Evolutionary conservation across 2,329 filamentous ascomycete genomes (phyloP).

Genomic region (Epichloe coenophiala): DNA sequence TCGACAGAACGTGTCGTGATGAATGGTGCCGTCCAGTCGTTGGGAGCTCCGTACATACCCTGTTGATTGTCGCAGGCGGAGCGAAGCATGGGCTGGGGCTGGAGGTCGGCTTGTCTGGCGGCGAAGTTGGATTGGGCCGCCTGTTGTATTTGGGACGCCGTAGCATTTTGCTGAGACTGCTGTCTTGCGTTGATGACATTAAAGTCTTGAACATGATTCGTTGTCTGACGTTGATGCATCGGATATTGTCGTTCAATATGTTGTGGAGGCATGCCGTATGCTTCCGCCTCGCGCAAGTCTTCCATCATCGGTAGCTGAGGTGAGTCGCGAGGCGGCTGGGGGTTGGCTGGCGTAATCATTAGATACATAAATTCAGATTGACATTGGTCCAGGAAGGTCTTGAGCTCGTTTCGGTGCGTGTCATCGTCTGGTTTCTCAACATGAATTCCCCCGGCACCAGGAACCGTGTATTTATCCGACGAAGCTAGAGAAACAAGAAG

Average conservation of each 20-base stretch:
- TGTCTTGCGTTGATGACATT: conserved; percentile 38
- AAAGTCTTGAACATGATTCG: conserved; percentile 45
- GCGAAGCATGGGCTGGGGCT: conserved; percentile 38
- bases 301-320: conserved; percentile 45
- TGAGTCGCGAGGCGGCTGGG: conserved; percentile 49
- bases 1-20: conserved; percentile 22
- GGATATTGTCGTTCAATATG: conserved; percentile 26
- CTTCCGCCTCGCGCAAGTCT: conserved; percentile 42
- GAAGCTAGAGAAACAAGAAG: conserved; percentile 20
- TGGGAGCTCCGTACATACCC: conserved; percentile 23
- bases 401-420: conserved; percentile 37
- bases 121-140: conserved; percentile 18
- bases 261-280: conserved; percentile 34
- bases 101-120: conserved; percentile 24
- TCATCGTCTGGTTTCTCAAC: conserved; percentile 37
- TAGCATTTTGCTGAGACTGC: conserved; percentile 43
- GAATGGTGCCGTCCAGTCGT: conserved; percentile 22
- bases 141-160: conserved; percentile 42
- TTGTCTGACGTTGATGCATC: conserved; percentile 25
- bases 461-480: conserved; percentile 26
- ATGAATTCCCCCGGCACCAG: conserved; percentile 33
- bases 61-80: conserved; percentile 36
- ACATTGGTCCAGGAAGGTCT: conserved; percentile 50
- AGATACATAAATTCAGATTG: conserved; percentile 54
- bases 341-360: conserved; percentile 54